Evolutionary conservation across 2,329 filamentous ascomycete species (phyloP).

Genomic region (Didymella lethalis): DNA sequence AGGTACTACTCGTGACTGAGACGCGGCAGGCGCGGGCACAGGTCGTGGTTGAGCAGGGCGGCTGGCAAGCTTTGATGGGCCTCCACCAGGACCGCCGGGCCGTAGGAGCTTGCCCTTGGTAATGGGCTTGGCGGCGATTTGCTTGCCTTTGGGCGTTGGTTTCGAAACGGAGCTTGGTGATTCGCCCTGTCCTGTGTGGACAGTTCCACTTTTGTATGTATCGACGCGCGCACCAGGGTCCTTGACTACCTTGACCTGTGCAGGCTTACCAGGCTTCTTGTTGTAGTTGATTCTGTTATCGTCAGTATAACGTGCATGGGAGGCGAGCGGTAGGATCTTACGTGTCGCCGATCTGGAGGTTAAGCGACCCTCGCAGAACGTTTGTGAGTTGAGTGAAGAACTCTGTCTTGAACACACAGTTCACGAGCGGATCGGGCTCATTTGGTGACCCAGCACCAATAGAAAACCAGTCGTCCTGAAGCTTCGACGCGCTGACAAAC

Average conservation of each 20-base stretch:
- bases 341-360: conserved; percentile 79
- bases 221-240: conserved; percentile 80
- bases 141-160: conserved; percentile 86
- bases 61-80: conserved; percentile 74
- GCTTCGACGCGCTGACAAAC: conserved; percentile 79
- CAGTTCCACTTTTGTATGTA: conserved; percentile 89
- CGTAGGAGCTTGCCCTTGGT: conserved; percentile 92
- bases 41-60: conserved; percentile 54
- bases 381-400: conserved; percentile 91
- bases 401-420: conserved; percentile 95
- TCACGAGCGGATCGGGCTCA: conserved; percentile 91
- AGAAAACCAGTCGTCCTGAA: conserved; percentile 97
- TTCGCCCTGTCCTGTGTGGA: conserved; percentile 88
- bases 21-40: conserved; percentile 45
- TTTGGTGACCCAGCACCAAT: conserved; percentile 88
- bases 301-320: conserved; percentile 30
- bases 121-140: conserved; percentile 86
- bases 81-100: conserved; percentile 84
- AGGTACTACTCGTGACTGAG: conserved; percentile 57
- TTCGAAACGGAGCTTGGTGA: conserved; percentile 81
- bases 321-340: conserved; percentile 45
- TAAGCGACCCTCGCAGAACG: conserved; percentile 80
- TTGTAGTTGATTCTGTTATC: conserved; percentile 79
- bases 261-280: conserved; percentile 95
- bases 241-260: conserved; percentile 87